Evolutionary conservation across 2,329 filamentous ascomycete species (phyloP), one percentile per base, ranked within the genome.

Genomic region (Ceratocystis diversiconidia): DNA sequence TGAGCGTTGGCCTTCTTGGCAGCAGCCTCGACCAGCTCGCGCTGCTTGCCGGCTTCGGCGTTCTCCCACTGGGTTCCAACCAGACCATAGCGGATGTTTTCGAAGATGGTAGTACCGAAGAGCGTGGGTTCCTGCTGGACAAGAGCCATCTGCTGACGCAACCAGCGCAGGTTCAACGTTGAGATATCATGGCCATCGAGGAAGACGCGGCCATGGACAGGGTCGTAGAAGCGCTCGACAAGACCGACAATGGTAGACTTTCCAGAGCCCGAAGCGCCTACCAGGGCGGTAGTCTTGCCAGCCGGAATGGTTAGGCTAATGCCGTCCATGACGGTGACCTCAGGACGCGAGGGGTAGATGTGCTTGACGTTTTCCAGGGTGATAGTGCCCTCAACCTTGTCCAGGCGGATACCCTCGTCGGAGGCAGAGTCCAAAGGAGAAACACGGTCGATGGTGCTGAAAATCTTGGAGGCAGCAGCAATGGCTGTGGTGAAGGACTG

Each of bases 161-260:
- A 78, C 92, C 92, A 97, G 62, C 85, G 84, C 44, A 97, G 80
- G 72, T 97, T 97, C 62, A 97, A 78, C 0, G 80, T 87, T 71
- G 83, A 84, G 65, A 96, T 85, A 73, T 95, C 88, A 70, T 87
- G 85, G 6, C 89, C 92, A 73, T 97, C 94, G 10, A 99, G 78
- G 67, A 86, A 81, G 0, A 97, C 85, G 22, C 82, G 76, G 25
- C 94, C 94, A 36, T 82, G 82, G 43, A 96, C 89, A 0, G 92
- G 92, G 66, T 92, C 85, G 73, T 99, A 99, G 74, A 97, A 97
- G 19, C 94, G 85, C 76, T 97, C 92, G 1, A 97, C 85, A 22
- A 99, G 79, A 12, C 92, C 92, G 32, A 97, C 88, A 68, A 97
- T 92, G 0, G 94, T 97, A 71, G 88, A 92, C 76, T 97, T 99